Conservation (phyloP, 2,329 filamentous ascomycete species). For the Colletotrichum viniferum region DNA sequence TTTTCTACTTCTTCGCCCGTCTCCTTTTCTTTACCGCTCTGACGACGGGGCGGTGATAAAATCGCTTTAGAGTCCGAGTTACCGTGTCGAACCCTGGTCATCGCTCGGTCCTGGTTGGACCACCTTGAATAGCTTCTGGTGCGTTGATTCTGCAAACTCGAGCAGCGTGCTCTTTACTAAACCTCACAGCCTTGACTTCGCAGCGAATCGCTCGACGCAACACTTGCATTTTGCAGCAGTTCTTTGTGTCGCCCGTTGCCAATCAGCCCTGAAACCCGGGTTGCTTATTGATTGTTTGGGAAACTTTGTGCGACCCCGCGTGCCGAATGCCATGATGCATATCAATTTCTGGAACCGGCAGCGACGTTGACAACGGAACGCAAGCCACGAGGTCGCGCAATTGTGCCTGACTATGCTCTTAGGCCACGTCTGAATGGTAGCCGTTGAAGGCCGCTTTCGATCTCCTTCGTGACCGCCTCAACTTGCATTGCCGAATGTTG, state of each 20-base stretch:
- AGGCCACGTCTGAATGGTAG: neutral
- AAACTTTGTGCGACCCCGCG: neutral
- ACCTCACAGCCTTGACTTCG: neutral
- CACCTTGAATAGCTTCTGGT: neutral
- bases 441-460: neutral
- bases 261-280: neutral
- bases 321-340: neutral
- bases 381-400: neutral
- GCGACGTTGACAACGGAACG: neutral
- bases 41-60: neutral
- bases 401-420: neutral
- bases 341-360: neutral
- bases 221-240: neutral
- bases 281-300: neutral
- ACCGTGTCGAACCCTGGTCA: constrained; percentile 5
- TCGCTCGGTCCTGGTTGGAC: neutral
- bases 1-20: neutral
- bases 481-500: neutral
- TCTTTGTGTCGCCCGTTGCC: neutral
- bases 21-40: constrained; percentile 5
- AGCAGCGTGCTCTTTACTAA: neutral
- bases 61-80: neutral
- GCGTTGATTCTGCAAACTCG: neutral
- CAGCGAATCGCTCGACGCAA: neutral
- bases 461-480: neutral